Evolutionary conservation across 768 basidiomycete genomes (phyloP), one percentile per base, ranked within the genome.

Genomic region (Daedaleopsis nitida): DNA sequence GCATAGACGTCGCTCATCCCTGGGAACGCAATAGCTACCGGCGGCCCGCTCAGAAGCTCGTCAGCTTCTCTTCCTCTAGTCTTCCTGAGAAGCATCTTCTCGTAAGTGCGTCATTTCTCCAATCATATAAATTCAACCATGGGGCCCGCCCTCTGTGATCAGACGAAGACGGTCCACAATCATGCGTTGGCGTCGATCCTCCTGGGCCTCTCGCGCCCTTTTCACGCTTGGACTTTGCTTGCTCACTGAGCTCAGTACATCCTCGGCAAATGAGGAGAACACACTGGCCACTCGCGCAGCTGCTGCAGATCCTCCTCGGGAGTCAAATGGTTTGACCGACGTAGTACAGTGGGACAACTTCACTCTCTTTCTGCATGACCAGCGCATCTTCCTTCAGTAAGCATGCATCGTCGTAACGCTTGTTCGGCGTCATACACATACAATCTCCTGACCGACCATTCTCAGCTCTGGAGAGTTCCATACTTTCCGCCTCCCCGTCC

Each of bases 391-490:
- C 65, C 72, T 92, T 4, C 81, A 91, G 89, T 90, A 73, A 60
- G 86, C 78, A 11, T 4, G 7, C 17, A 3, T 11, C 19, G 21
- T 23, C 9, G 38, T 24, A 50, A 39, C 52, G n/a, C n/a, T n/a
- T n/a, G n/a, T n/a, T n/a, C n/a, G n/a, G n/a, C n/a, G n/a, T n/a
- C n/a, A n/a, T 32, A 32, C 27, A 32, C 4, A 32, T 32, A 7
- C 27, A 17, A 43, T 53, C 42, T 17, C 11, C 12, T 5, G 16
- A 42, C 42, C n/a, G 50, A 19, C 48, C n/a, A 44, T 37, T 4
- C 34, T 16, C 59, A 92, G 91, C 66, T 92, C 90, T 1, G 92
- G 92, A 58, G 92, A 93, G 72, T 91, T 92, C 72, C 92, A 93
- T 67, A 84, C 91, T 0, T 94, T 90, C 76, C 84, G 91, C 24